Conservation (phyloP, 2,329 filamentous ascomycete genomes). For the Didymella glomerata region DNA sequence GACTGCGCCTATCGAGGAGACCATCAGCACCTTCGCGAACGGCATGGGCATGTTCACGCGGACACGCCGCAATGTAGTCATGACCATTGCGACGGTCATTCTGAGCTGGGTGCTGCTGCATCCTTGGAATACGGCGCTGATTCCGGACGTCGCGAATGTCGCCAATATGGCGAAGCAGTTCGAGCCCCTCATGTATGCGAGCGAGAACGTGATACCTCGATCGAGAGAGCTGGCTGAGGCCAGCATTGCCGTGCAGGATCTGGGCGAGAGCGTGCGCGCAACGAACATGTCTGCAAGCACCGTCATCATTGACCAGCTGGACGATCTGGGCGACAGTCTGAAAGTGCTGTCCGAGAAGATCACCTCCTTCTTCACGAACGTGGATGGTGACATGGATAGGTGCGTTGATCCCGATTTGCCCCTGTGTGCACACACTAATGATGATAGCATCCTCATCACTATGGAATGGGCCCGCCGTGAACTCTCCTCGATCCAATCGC, state of each 20-base stretch:
- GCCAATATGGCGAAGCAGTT: slow-evolving; percentile 89
- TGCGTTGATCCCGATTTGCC: slow-evolving; percentile 48
- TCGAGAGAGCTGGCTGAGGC: slow-evolving; percentile 90
- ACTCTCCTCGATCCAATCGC: slow-evolving; percentile 62
- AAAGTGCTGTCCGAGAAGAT: slow-evolving; percentile 86
- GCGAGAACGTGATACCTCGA: slow-evolving; percentile 85
- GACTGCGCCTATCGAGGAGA: slow-evolving; percentile 81
- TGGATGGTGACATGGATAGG: slow-evolving; percentile 91
- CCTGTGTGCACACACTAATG: slow-evolving; percentile 13
- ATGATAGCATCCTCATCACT: slow-evolving; percentile 78
- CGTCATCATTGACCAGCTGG: slow-evolving; percentile 84
- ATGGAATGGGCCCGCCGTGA: slow-evolving; percentile 97
- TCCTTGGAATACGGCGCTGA: slow-evolving; percentile 71
- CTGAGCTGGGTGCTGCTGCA: slow-evolving; percentile 72
- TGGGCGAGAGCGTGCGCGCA: slow-evolving; percentile 86
- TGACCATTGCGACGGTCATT: slow-evolving; percentile 68
- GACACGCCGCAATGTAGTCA: slow-evolving; percentile 73
- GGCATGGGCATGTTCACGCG: slow-evolving; percentile 69
- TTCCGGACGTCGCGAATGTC: slow-evolving; percentile 88
- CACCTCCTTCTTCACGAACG: slow-evolving; percentile 90
- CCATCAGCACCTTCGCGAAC: slow-evolving; percentile 69
- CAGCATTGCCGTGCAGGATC: slow-evolving; percentile 91
- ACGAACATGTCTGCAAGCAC: slow-evolving; percentile 92
- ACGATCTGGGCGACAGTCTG: slow-evolving; percentile 84
- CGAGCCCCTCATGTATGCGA: slow-evolving; percentile 94